Conservation (phyloP, 345 rosid genomes). For the Streptanthus diversifolius region DNA sequence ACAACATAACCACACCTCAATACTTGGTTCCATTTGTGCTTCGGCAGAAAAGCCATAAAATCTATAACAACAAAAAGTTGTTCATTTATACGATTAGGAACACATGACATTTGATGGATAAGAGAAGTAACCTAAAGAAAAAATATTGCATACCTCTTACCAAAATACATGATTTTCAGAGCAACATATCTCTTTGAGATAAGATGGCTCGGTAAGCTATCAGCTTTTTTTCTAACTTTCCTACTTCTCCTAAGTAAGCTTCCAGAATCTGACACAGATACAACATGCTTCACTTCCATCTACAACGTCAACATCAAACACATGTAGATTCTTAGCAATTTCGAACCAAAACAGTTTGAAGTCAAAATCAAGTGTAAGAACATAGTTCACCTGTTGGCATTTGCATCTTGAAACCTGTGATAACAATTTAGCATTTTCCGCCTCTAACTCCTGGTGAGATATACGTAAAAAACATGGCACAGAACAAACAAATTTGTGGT, state of each 20-base stretch:
- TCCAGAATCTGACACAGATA: conserved; percentile 15
- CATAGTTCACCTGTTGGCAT: conserved; percentile 49
- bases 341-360: background rate
- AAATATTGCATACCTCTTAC: conserved; percentile 58
- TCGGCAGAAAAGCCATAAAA: conserved; percentile 91
- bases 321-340: background rate
- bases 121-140: background rate
- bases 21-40: conserved; percentile 86
- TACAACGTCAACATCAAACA: background rate
- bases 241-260: conserved; percentile 28
- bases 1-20: conserved; percentile 54
- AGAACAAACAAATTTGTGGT: background rate
- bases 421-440: conserved; percentile 50
- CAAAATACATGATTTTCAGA: conserved; percentile 84
- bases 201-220: conserved; percentile 31
- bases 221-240: conserved; percentile 24
- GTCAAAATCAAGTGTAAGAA: background rate
- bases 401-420: conserved; percentile 48
- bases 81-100: background rate
- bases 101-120: background rate
- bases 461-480: background rate
- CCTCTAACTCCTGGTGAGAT: conserved; percentile 55
- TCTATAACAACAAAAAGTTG: conserved; percentile 38
- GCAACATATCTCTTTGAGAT: conserved; percentile 63
- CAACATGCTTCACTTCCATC: conserved; percentile 36